Percentiles rank a stretch among this genome's conserved stretches.
These are phyloP conservation scores for Taphrina flavorubra DNA, from an alignment of 1,139 yeast species.

Conservation along the genomic window DNA sequence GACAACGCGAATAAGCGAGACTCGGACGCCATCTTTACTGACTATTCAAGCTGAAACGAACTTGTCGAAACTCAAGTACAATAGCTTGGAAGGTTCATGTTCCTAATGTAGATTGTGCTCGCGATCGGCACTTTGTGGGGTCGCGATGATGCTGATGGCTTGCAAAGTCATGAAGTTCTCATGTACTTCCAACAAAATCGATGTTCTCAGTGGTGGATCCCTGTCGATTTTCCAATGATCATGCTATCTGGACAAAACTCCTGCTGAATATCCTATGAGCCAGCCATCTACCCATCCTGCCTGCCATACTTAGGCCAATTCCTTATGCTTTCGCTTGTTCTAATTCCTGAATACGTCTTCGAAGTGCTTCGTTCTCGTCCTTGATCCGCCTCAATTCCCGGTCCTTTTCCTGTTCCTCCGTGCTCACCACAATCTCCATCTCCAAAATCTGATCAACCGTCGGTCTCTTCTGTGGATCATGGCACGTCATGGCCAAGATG, in stretches of 20 bases:
- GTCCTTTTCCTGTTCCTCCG: slow-evolving; percentile 13
- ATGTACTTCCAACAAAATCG: background rate
- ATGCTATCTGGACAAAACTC: background rate
- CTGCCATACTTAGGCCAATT: background rate
- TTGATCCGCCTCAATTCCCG: slow-evolving; percentile 12
- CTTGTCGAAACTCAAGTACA: background rate
- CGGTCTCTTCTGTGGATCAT: slow-evolving; percentile 41
- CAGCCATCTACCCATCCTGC: background rate
- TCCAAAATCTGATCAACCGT: slow-evolving; percentile 26
- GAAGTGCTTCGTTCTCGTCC: slow-evolving; percentile 21
- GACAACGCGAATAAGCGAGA: slow-evolving; percentile 32
- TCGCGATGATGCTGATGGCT: too few relatives aligned
- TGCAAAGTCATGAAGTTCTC: background rate
- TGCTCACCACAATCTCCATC: slow-evolving; percentile 31
- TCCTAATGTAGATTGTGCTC: too few relatives aligned
- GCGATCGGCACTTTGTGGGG: too few relatives aligned
- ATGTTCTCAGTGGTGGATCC: too few relatives aligned
- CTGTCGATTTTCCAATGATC: background rate
- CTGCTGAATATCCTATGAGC: too few relatives aligned
- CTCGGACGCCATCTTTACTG: slow-evolving; percentile 25
- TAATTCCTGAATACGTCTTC: slow-evolving; percentile 24
- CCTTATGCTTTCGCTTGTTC: slow-evolving; percentile 28
- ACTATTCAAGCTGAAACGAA: background rate
- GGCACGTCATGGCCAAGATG: slow-evolving; percentile 41
- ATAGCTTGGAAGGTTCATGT: too few relatives aligned